Percentiles rank a stretch among this genome's conserved stretches.
Conservation (phyloP, 805 yeast genomes). For the Cyberlindnera misumaiensis region DNA sequence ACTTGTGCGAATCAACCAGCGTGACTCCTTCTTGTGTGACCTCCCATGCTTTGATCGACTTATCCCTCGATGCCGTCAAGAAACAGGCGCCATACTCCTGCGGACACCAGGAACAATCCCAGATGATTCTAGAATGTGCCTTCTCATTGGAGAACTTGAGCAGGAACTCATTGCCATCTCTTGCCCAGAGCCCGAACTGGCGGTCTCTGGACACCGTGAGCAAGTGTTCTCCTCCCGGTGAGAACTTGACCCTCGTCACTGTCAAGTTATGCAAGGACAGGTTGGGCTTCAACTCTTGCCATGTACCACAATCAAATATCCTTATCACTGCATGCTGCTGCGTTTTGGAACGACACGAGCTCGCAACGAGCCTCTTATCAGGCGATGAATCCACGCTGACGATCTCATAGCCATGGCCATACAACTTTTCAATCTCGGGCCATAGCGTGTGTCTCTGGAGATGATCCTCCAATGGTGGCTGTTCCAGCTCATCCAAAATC, state of each 20-base stretch:
- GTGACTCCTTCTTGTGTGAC: constrained; percentile 27
- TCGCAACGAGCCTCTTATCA: constrained; percentile 59
- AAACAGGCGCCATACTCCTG: constrained; percentile 40
- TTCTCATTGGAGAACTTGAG: constrained; percentile 42
- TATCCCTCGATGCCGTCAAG: constrained; percentile 84
- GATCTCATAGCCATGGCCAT: constrained; percentile 97
- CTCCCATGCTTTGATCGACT: constrained; percentile 68
- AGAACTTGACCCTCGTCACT: constrained; percentile 74
- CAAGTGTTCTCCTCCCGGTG: constrained; percentile 57
- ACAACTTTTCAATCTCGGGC: constrained; percentile 92
- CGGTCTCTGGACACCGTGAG: constrained; percentile 87
- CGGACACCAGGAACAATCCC: constrained; percentile 93
- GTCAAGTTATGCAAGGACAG: constrained; percentile 75
- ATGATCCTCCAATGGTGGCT: constrained; percentile 85
- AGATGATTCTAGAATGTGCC: constrained; percentile 87
- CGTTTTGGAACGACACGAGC: constrained; percentile 87
- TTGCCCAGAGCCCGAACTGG: constrained; percentile 68
- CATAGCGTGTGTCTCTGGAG: constrained; percentile 86
- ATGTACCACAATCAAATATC: constrained; percentile 53
- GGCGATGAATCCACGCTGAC: constrained; percentile 70
- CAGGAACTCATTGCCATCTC: constrained; percentile 33
- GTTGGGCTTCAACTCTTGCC: constrained; percentile 53
- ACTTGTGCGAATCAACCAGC: constrained; percentile 35
- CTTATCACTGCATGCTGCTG: constrained; percentile 82
- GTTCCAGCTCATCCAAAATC: constrained; percentile 36